These are phyloP conservation scores for Aspergillus bombycis DNA, from an alignment of 2,329 filamentous ascomycete genomes.

Conservation along the genomic window DNA sequence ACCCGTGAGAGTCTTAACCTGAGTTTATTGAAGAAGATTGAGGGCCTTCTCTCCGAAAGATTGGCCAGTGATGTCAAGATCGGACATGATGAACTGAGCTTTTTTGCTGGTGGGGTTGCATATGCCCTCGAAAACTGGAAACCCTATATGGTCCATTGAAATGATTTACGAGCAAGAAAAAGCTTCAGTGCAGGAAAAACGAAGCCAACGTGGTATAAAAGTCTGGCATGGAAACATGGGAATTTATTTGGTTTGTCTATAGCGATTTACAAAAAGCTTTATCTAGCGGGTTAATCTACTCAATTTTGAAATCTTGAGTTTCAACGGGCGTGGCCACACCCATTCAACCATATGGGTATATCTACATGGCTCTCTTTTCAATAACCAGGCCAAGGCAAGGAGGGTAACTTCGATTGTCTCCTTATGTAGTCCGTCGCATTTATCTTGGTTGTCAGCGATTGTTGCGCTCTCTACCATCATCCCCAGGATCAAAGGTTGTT, in stretches of 20 bases:
- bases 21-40: constrained; percentile 37
- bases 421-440: not conserved
- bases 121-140: constrained; percentile 35
- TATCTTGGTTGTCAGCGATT: not conserved
- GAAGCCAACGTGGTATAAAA: not conserved
- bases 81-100: constrained; percentile 42
- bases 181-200: not conserved
- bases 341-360: not conserved
- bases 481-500: not conserved
- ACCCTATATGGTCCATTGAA: constrained; percentile 7
- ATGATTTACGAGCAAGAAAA: not conserved
- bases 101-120: constrained; percentile 43
- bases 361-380: not conserved
- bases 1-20: constrained; percentile 18
- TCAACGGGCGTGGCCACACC: not conserved
- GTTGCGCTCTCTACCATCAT: not conserved
- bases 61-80: constrained; percentile 36
- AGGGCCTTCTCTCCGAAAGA: constrained; percentile 39
- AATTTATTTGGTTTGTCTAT: not conserved
- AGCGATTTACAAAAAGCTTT: constrained; percentile 6
- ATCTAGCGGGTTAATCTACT: constrained; percentile 2
- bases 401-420: no score
- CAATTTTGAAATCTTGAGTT: not conserved
- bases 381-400: not conserved
- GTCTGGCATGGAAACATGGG: not conserved